These are phyloP conservation scores for Ogataea naganishii DNA, from an alignment of 805 yeast genomes.

Conservation along the genomic window DNA sequence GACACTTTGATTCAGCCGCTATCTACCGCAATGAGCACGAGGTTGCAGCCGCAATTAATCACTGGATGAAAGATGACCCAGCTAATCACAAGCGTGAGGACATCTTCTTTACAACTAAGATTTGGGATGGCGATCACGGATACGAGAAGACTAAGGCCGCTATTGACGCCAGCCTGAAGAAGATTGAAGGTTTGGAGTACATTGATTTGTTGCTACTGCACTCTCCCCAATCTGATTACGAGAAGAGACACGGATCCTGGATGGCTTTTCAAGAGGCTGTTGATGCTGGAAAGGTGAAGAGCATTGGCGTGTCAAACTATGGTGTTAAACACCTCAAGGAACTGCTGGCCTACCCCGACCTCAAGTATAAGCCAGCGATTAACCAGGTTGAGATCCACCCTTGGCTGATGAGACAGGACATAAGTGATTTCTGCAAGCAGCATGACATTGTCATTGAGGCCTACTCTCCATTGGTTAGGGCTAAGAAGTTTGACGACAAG, in stretches of 20 bases:
- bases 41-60: conserved; percentile 48
- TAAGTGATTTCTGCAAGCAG: conserved; percentile 33
- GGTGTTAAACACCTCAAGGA: conserved; percentile 51
- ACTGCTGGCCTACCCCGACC: conserved; percentile 35
- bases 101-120: conserved; percentile 32
- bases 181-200: conserved; percentile 36
- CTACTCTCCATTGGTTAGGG: conserved; percentile 58
- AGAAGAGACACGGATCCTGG: conserved; percentile 40
- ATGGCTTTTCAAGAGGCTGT: conserved; percentile 49
- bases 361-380: conserved; percentile 34
- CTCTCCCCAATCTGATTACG: conserved; percentile 37
- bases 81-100: conserved; percentile 23
- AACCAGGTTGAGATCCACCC: conserved; percentile 46
- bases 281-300: conserved; percentile 36
- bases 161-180: conserved; percentile 31
- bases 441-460: conserved; percentile 49
- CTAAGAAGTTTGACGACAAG: conserved; percentile 35
- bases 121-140: conserved; percentile 21
- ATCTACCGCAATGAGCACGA: conserved; percentile 58
- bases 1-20: conserved; percentile 70
- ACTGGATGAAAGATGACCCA: conserved; percentile 26
- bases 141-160: conserved; percentile 33
- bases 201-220: conserved; percentile 49
- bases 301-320: conserved; percentile 59
- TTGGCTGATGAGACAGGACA: conserved; percentile 36